Evolutionary conservation across 2,329 filamentous ascomycete species (phyloP).

Genomic region (Rutstroemia sp.): DNA sequence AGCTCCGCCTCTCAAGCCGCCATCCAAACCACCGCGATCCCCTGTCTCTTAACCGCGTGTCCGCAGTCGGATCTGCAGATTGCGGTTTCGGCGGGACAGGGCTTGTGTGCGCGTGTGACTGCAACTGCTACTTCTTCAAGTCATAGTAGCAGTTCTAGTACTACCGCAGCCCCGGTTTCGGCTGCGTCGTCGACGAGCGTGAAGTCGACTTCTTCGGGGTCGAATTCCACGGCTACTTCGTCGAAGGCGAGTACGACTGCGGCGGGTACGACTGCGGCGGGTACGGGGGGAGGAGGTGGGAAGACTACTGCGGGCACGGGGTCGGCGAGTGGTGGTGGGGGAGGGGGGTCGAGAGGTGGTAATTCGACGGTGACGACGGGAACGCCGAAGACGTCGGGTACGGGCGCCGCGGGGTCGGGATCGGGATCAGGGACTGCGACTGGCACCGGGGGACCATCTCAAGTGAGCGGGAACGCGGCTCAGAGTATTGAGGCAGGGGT

Average conservation of each 20-base stretch:
- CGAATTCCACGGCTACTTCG: no score
- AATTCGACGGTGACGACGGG: background rate
- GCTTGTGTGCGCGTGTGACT: slow-evolving; percentile 28
- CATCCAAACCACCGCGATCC: slow-evolving; percentile 28
- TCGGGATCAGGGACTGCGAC: no score
- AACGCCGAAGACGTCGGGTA: background rate
- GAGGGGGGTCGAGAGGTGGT: background rate
- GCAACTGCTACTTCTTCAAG: slow-evolving; percentile 7
- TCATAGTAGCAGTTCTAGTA: no score
- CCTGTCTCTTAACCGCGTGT: slow-evolving; percentile 31
- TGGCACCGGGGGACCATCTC: background rate
- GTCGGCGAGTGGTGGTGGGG: background rate
- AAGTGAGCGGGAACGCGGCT: background rate
- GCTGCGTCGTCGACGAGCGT: background rate
- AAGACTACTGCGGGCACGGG: background rate
- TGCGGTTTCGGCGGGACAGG: slow-evolving; percentile 29
- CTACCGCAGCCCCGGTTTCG: background rate
- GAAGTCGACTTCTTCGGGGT: background rate
- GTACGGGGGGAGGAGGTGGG: no score
- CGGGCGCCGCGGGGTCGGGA: no score
- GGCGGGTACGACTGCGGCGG: no score
- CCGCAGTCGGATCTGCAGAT: slow-evolving; percentile 21
- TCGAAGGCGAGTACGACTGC: no score
- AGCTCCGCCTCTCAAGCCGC: slow-evolving; percentile 13
- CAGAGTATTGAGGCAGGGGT: background rate